These are phyloP conservation scores for Ceratocystis variospora DNA, from an alignment of 2,329 filamentous ascomycete genomes.

Conservation along the genomic window DNA sequence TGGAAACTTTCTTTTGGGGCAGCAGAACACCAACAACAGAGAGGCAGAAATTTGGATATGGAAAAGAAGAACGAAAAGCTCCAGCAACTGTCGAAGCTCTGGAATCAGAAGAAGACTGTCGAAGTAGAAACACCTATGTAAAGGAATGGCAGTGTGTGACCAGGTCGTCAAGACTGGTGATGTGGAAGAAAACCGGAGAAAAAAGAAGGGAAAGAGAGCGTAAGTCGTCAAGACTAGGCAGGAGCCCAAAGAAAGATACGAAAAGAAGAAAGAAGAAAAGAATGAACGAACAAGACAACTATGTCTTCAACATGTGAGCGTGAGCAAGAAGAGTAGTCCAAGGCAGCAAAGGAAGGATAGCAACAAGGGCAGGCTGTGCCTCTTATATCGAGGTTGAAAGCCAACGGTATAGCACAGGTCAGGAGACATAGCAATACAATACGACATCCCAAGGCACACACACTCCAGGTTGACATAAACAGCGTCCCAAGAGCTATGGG, in stretches of 20 bases:
- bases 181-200: background rate
- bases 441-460: background rate
- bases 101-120: background rate
- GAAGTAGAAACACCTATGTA: background rate
- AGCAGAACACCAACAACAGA: background rate
- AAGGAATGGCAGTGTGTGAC: background rate
- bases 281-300: background rate
- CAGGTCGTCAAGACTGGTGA: conserved; percentile 1
- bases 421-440: background rate
- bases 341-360: background rate
- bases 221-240: conserved; percentile 17
- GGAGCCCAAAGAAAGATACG: background rate
- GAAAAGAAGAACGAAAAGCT: conserved; percentile 5
- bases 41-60: background rate
- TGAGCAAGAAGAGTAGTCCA: background rate
- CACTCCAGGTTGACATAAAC: background rate
- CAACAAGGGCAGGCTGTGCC: background rate
- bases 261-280: conserved; percentile 10
- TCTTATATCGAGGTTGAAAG: background rate
- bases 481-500: background rate
- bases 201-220: conserved; percentile 5
- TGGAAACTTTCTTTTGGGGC: background rate
- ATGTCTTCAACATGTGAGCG: background rate
- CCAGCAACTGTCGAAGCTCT: conserved; percentile 8
- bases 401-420: background rate